These are phyloP conservation scores for Davidsoniella eucalypti DNA, from an alignment of 2,329 filamentous ascomycete species.

Conservation along the genomic window DNA sequence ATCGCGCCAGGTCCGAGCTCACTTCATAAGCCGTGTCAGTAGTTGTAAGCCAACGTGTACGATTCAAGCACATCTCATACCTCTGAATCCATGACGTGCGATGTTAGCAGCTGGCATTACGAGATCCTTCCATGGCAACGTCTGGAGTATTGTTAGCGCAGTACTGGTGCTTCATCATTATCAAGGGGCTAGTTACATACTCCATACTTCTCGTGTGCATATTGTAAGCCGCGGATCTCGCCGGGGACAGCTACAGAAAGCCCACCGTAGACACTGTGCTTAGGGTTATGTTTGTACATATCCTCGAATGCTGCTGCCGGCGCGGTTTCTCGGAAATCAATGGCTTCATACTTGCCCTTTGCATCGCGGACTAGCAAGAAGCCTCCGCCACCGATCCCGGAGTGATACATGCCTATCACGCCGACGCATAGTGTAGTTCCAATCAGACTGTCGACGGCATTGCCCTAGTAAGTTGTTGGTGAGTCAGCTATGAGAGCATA, in stretches of 20 bases:
- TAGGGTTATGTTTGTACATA: conserved; percentile 63
- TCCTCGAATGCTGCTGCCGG: conserved; percentile 65
- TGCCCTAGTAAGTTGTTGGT: conserved; percentile 32
- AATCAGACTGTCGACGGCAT: conserved; percentile 61
- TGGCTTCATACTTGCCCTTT: conserved; percentile 63
- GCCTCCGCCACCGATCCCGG: conserved; percentile 75
- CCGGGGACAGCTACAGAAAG: conserved; percentile 57
- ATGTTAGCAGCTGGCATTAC: conserved; percentile 58
- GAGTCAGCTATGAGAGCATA: not conserved
- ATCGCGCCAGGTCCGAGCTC: conserved; percentile 54
- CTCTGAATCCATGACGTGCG: conserved; percentile 54
- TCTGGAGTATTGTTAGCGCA: not conserved
- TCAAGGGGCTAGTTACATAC: conserved; percentile 18
- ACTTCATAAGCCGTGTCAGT: conserved; percentile 26
- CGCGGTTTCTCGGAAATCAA: conserved; percentile 82
- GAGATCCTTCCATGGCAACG: conserved; percentile 51
- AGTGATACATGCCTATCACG: conserved; percentile 61
- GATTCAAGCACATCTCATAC: conserved; percentile 17
- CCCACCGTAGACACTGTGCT: conserved; percentile 53
- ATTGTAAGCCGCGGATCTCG: conserved; percentile 62
- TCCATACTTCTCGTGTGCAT: conserved; percentile 59
- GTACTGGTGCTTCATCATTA: not conserved
- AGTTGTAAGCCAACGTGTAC: not conserved
- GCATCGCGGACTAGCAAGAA: conserved; percentile 67
- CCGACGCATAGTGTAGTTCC: conserved; percentile 62